Evolutionary conservation across 345 rosid species (phyloP), one percentile per base, ranked within the genome.

Genomic region (Eucalyptus regnans): DNA sequence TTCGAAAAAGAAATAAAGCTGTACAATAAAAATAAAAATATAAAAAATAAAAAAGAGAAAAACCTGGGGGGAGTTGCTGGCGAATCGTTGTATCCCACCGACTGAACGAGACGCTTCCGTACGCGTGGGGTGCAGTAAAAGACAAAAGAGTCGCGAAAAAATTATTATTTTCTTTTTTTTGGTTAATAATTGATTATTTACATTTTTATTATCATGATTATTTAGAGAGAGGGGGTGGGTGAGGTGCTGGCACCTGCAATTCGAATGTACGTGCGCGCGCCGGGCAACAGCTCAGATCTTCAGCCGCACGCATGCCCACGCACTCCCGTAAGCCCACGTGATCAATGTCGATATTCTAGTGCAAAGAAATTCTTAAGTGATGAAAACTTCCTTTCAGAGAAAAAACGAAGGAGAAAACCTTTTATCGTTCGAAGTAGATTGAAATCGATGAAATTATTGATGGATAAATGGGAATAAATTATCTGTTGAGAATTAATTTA

Each of bases 291-390:
- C 87, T 54, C 68, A 37, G 68, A 31, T 86, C 12, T 54, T 33
- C 68, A 31, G 87, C 87, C 48, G 48, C 87, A 86, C 49, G 68
- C 46, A 7, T 20, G 27, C 48, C 87, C 31, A 10, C 0, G 48
- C 71, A 41, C 41, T 41, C 41, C 41, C 41, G 41, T 41, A 4
- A 41, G 41, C 41, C 41, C 41, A 41, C 4, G 41, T 41, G 41
- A 41, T 41, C 41, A 41, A 41, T 41, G 41, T 41, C 41, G 4
- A 18, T 8, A 5, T 3, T 54, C 0, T 54, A 54, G 0, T 22
- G 2, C 22, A 8, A 31, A 7, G 0, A n/a, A n/a, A 66, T 31
- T n/a, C 5, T 17, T 9, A 3, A 31, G 8, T 4, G 8, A 43
- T 4, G 18, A 66, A 66, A 66, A 31, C 7, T 66, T 66, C 43